A percentile compares a stretch with the other conserved stretches of the same genome.
phyloP scores from a whole-genome alignment of 1,284 basidiomycete genomes.

The Thecaphora thlaspeos region DNA sequence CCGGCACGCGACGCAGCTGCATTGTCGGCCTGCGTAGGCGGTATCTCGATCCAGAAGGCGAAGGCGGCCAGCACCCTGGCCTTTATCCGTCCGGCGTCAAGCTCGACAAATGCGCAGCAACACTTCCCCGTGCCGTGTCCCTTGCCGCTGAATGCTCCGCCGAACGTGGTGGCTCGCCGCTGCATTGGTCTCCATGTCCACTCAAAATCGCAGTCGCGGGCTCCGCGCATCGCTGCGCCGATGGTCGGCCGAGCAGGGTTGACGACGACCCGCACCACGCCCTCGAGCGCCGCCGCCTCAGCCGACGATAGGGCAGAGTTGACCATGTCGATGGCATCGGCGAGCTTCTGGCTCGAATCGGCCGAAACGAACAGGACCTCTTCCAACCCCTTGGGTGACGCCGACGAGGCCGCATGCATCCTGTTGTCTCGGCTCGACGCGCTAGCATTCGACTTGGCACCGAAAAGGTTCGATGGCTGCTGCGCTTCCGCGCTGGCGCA shows the following conservation, averaged over 20 bases:
- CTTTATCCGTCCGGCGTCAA: constrained; percentile 5
- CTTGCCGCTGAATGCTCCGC: too few species aligned
- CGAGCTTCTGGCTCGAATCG: constrained; percentile 11
- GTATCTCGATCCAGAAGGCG: constrained; percentile 20
- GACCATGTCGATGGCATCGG: constrained; percentile 8
- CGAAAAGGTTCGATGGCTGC: not conserved
- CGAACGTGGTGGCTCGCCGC: constrained; percentile 1
- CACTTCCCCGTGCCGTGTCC: constrained; percentile 8
- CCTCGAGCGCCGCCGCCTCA: constrained; percentile 28
- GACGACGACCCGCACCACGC: constrained; percentile 25
- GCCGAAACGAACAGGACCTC: constrained; percentile 33
- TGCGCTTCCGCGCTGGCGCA: constrained; percentile 7
- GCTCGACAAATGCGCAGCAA: constrained; percentile 36
- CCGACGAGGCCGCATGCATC: too few species aligned
- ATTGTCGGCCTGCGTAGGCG: not conserved
- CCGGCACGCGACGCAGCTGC: too few species aligned
- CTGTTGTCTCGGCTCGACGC: too few species aligned
- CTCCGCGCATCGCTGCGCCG: constrained; percentile 3
- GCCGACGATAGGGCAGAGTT: constrained; percentile 12
- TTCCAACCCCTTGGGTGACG: not conserved
- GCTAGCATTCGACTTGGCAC: not conserved
- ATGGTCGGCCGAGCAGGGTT: constrained; percentile 1
- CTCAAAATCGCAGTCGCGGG: constrained; percentile 33
- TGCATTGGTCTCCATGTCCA: constrained; percentile 29
- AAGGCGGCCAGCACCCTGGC: constrained; percentile 20